Conservation (phyloP, 768 basidiomycete species). For the Pluteus cervinus region DNA sequence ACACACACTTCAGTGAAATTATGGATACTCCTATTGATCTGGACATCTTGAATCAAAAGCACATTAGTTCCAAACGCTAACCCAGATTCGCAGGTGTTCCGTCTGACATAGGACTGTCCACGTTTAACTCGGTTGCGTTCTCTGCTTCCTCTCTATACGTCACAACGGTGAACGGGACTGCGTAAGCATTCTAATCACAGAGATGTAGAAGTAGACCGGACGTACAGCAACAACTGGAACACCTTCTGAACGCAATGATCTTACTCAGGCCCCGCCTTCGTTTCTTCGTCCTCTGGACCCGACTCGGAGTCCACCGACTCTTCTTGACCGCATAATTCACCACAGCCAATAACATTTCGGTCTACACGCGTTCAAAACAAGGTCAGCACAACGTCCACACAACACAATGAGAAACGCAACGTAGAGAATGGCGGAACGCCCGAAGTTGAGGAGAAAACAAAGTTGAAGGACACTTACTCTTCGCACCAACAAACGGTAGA, state of each 20-base stretch:
- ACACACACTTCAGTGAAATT: constrained; percentile 76
- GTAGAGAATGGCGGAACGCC: too few species aligned
- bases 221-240: constrained; percentile 83
- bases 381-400: constrained; percentile 8
- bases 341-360: constrained; percentile 96
- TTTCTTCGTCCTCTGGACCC: constrained; percentile 52
- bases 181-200: constrained; percentile 1
- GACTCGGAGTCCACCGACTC: constrained; percentile 65
- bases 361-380: constrained; percentile 39
- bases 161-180: neutral
- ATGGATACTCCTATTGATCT: constrained; percentile 55
- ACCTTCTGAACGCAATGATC: constrained; percentile 89
- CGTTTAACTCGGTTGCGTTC: constrained; percentile 67
- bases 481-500: constrained; percentile 93
- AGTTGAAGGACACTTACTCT: constrained; percentile 66
- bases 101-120: constrained; percentile 18
- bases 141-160: constrained; percentile 72
- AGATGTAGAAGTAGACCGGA: constrained; percentile 7
- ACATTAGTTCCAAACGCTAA: too few species aligned
- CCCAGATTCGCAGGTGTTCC: constrained; percentile 27
- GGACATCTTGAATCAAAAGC: constrained; percentile 56
- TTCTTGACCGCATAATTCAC: constrained; percentile 88
- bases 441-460: too few species aligned
- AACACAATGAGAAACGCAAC: constrained; percentile 5
- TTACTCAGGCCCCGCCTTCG: constrained; percentile 86